Percentiles rank a stretch among this genome's conserved stretches.
Evolutionary conservation across 345 rosid species (phyloP).

Genomic region (Linum usitatissimum): DNA sequence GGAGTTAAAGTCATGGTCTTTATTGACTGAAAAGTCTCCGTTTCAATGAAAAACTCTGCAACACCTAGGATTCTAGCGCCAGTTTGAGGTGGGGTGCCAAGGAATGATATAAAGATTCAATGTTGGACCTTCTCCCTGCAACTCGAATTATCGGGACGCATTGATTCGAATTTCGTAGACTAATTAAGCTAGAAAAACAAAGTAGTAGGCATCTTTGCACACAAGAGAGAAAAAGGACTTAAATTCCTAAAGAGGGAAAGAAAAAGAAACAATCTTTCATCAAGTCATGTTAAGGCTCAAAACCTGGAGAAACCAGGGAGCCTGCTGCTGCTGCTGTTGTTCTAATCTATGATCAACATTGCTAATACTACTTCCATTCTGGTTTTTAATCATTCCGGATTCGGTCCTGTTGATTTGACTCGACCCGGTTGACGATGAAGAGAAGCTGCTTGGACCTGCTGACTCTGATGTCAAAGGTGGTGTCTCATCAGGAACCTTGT

Average conservation of each 20-base stretch:
- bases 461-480: conserved; percentile 37
- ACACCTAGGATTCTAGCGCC: too few relatives aligned
- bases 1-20: too few relatives aligned
- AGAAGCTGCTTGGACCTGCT: conserved; percentile 47
- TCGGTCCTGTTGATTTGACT: conserved; percentile 36
- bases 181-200: neutral
- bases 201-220: conserved; percentile 2
- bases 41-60: too few relatives aligned
- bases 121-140: neutral
- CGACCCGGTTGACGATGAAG: conserved; percentile 70
- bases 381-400: conserved; percentile 20
- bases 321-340: conserved; percentile 23
- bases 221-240: neutral
- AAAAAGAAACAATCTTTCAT: conserved; percentile 2
- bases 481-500: conserved; percentile 10
- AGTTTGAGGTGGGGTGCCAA: too few relatives aligned
- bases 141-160: neutral
- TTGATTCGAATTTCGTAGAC: neutral
- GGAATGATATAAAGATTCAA: neutral
- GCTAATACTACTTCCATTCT: conserved; percentile 13
- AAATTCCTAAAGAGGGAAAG: conserved; percentile 9
- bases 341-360: conserved; percentile 27
- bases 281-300: conserved; percentile 63
- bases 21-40: too few relatives aligned
- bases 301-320: conserved; percentile 80